phyloP scores from a whole-genome alignment of 1,139 yeast species.

The Sugiyamaella pinicola region DNA sequence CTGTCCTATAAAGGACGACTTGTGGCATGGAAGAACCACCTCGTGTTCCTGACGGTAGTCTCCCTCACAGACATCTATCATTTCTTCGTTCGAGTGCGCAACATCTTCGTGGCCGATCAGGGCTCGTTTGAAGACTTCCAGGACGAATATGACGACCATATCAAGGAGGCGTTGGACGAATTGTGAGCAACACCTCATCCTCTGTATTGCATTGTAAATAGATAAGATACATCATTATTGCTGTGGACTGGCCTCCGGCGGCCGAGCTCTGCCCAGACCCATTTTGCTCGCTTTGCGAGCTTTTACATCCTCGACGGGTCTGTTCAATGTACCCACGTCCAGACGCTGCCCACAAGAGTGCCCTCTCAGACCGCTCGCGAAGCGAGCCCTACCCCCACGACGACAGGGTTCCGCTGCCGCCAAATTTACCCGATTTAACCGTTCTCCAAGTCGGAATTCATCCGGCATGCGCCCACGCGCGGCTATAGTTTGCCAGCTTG shows the following conservation, averaged over 20 bases:
- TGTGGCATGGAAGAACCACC: conserved; percentile 36
- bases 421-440: conserved; percentile 16
- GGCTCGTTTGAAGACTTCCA: conserved; percentile 24
- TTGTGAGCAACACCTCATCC: background rate
- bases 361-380: too few relatives aligned
- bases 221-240: background rate
- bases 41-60: conserved; percentile 46
- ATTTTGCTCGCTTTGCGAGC: background rate
- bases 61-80: conserved; percentile 51
- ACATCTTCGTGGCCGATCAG: conserved; percentile 33
- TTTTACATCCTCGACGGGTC: background rate
- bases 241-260: conserved; percentile 5
- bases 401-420: background rate
- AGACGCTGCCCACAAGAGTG: too few relatives aligned
- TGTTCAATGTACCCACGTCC: background rate
- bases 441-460: background rate
- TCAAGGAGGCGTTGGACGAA: conserved; percentile 24
- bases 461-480: conserved; percentile 1
- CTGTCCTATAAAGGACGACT: conserved; percentile 22
- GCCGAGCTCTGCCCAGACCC: conserved; percentile 7
- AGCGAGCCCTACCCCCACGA: background rate
- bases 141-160: conserved; percentile 28
- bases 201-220: conserved; percentile 6
- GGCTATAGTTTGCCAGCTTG: conserved; percentile 4
- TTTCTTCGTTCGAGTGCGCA: conserved; percentile 47